Evolutionary conservation across 805 yeast species (phyloP).

Genomic region (Metschnikowia orientalis): DNA sequence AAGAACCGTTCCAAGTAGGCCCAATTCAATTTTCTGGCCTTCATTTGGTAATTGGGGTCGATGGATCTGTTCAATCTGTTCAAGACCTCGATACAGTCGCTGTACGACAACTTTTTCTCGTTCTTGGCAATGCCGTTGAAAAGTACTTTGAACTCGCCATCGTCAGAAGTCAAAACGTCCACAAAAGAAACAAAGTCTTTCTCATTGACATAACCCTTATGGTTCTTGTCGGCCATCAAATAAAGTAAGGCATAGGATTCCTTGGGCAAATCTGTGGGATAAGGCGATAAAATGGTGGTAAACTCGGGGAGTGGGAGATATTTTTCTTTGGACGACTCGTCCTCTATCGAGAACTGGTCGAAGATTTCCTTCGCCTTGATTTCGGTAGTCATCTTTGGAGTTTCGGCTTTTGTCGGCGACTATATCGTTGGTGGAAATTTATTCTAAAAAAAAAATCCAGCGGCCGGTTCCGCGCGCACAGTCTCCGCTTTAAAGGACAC

Average conservation of each 20-base stretch:
- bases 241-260: conserved; percentile 54
- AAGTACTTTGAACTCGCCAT: conserved; percentile 46
- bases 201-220: conserved; percentile 62
- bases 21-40: conserved; percentile 41
- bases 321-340: conserved; percentile 19
- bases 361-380: conserved; percentile 30
- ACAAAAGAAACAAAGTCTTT: conserved; percentile 75
- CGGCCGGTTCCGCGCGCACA: too few species aligned
- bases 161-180: conserved; percentile 38
- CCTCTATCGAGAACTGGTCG: conserved; percentile 33
- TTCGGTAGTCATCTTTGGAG: conserved; percentile 18
- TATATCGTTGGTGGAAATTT: too few species aligned
- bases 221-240: conserved; percentile 69
- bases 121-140: conserved; percentile 44
- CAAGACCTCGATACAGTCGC: conserved; percentile 33
- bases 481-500: too few species aligned
- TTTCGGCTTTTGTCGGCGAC: too few species aligned
- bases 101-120: conserved; percentile 24
- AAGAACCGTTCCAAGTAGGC: conserved; percentile 37
- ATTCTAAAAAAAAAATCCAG: too few species aligned
- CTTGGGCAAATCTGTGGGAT: conserved; percentile 36
- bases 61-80: conserved; percentile 37
- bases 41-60: conserved; percentile 39
- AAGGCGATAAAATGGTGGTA: conserved; percentile 37
- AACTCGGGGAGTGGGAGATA: conserved; percentile 34